These are phyloP conservation scores for Strobilomyces confusus DNA, from an alignment of 768 basidiomycete species.

Conservation along the genomic window DNA sequence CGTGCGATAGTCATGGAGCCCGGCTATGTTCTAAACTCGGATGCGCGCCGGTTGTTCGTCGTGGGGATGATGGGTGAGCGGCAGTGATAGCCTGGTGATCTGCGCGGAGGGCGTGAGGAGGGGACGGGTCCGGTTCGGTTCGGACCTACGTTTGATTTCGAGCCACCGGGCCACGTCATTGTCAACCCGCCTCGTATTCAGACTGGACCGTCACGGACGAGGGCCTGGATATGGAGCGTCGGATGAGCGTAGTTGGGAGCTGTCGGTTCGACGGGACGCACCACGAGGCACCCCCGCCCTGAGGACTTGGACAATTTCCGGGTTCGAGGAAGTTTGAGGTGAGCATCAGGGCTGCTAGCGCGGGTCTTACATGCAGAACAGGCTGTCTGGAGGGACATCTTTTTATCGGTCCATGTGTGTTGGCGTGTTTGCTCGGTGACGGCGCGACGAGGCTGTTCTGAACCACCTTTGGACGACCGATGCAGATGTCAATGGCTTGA, in stretches of 20 bases:
- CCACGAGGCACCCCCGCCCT: not conserved
- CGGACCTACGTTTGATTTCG: not conserved
- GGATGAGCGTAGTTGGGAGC: not conserved
- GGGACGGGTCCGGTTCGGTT: not conserved
- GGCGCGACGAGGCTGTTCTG: too few relatives aligned
- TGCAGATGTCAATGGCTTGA: too few relatives aligned
- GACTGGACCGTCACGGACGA: conserved; percentile 3
- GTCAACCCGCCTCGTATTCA: conserved; percentile 16
- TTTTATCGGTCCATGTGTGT: conserved; percentile 6
- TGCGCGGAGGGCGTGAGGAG: not conserved
- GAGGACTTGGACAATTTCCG: not conserved
- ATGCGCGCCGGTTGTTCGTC: conserved; percentile 7
- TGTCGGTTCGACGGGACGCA: not conserved
- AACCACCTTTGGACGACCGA: too few relatives aligned
- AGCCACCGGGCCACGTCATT: not conserved
- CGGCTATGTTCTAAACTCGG: conserved; percentile 20
- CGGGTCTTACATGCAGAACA: not conserved
- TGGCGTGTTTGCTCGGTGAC: not conserved
- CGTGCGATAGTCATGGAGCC: conserved; percentile 28
- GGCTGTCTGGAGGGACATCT: not conserved
- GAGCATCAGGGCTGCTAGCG: not conserved
- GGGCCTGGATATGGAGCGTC: not conserved
- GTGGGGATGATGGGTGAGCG: conserved; percentile 12
- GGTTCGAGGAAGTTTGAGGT: not conserved
- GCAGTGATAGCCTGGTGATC: conserved; percentile 10